Conservation (phyloP, 2,329 filamentous ascomycete genomes). For the Aspergillus neoniger region DNA sequence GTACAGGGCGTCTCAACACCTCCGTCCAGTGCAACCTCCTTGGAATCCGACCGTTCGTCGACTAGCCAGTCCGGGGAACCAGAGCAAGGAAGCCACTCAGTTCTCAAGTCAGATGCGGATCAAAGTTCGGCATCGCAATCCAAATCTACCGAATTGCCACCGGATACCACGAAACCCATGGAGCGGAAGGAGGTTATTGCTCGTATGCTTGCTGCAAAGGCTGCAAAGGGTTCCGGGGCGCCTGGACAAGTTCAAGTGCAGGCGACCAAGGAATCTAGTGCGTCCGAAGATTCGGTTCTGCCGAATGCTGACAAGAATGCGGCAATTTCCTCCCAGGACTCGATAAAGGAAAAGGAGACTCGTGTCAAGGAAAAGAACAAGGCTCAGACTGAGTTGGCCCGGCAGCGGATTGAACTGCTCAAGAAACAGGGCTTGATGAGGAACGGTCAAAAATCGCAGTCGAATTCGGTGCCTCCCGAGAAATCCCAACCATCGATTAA, state of each 20-base stretch:
- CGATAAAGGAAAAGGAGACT: conserved; percentile 27
- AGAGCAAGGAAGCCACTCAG: neutral
- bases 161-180: conserved; percentile 48
- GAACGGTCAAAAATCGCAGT: conserved; percentile 34
- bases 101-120: neutral
- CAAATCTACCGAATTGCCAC: neutral
- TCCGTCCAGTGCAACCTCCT: neutral
- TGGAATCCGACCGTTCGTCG: neutral
- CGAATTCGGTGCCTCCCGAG: conserved; percentile 11
- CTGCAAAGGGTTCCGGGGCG: conserved; percentile 51
- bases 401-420: conserved; percentile 76
- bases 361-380: conserved; percentile 53
- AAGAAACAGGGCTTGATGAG: conserved; percentile 55
- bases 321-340: conserved; percentile 12
- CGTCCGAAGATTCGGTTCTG: conserved; percentile 7
- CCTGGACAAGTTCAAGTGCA: conserved; percentile 16
- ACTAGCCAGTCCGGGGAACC: neutral
- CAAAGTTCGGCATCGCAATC: neutral
- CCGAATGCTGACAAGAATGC: conserved; percentile 10
- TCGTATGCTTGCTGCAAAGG: conserved; percentile 72
- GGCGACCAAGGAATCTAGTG: conserved; percentile 15
- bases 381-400: conserved; percentile 72
- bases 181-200: conserved; percentile 77
- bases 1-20: conserved; percentile 10
- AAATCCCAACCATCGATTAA: conserved; percentile 8